A percentile compares a stretch with the other conserved stretches of the same genome.
phyloP scores from a whole-genome alignment of 495 filamentous ascomycete genomes.

The Tuber brumale region DNA sequence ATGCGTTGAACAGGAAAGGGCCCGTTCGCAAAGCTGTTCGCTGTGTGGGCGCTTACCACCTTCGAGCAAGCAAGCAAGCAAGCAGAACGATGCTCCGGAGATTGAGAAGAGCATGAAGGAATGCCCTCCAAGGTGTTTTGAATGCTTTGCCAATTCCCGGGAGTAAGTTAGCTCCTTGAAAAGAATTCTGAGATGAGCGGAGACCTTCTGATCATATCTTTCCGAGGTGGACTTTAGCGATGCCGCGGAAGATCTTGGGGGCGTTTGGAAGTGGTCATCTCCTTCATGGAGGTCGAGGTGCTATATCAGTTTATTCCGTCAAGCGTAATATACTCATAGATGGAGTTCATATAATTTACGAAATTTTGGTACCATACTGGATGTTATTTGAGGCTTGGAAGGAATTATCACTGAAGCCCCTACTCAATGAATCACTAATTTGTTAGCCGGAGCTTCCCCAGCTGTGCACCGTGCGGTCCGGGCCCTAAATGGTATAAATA shows the following conservation, averaged over 20 bases:
- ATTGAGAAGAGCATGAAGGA: background rate
- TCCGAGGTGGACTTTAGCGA: background rate
- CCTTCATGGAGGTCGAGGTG: background rate
- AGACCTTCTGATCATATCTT: background rate
- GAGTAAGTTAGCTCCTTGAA: background rate
- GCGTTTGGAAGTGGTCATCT: background rate
- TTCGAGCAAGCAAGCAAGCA: background rate
- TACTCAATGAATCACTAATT: background rate
- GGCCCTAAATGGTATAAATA: background rate
- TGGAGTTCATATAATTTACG: background rate
- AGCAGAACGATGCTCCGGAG: background rate
- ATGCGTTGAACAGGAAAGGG: background rate
- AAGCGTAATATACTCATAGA: background rate
- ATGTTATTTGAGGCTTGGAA: background rate
- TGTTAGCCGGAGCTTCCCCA: background rate
- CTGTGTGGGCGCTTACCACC: background rate
- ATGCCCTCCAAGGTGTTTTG: background rate
- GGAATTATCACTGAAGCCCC: background rate
- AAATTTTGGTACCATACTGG: background rate
- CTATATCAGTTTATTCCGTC: background rate
- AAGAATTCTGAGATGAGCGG: background rate
- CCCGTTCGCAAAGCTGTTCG: background rate
- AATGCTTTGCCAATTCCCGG: background rate
- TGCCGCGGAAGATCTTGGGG: background rate
- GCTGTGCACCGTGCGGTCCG: background rate